Percentiles rank a stretch among this genome's conserved stretches.
Evolutionary conservation across 805 yeast genomes (phyloP).

Genomic region (Sugiyamaella marilandica): DNA sequence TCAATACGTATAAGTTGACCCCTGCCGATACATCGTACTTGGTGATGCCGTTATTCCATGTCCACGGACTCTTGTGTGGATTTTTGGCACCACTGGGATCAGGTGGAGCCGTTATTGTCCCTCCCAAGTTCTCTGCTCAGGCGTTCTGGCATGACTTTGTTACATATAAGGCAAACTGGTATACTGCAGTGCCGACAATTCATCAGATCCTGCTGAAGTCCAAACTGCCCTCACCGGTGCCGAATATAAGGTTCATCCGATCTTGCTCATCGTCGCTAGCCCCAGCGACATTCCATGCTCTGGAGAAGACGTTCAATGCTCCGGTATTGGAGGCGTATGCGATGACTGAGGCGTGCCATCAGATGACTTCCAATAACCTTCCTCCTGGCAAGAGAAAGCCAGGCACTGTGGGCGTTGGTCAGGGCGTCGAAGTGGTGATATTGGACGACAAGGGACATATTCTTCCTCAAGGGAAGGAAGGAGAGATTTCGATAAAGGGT

Average conservation of each 20-base stretch:
- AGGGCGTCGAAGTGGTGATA: slow-evolving; percentile 60
- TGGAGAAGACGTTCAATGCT: slow-evolving; percentile 54
- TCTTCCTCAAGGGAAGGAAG: slow-evolving; percentile 48
- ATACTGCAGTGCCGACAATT: slow-evolving; percentile 73
- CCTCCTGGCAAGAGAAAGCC: slow-evolving; percentile 63
- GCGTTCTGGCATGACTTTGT: slow-evolving; percentile 57
- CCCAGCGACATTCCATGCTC: slow-evolving; percentile 53
- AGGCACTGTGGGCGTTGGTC: slow-evolving; percentile 71
- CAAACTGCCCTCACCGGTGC: slow-evolving; percentile 46
- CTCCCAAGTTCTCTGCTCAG: slow-evolving; percentile 57
- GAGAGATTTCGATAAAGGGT: slow-evolving; percentile 68
- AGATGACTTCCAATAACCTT: slow-evolving; percentile 66
- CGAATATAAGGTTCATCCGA: slow-evolving; percentile 57
- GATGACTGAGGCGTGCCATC: slow-evolving; percentile 80
- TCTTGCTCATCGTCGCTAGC: slow-evolving; percentile 71
- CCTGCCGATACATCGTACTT: slow-evolving; percentile 51
- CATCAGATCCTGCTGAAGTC: slow-evolving; percentile 59
- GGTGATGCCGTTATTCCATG: slow-evolving; percentile 77
- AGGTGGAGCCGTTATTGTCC: slow-evolving; percentile 59
- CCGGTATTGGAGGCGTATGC: slow-evolving; percentile 77
- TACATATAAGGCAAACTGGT: slow-evolving; percentile 55
- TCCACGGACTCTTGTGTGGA: slow-evolving; percentile 68
- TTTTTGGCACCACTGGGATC: slow-evolving; percentile 55
- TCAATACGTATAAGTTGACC: slow-evolving; percentile 51
- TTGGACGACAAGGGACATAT: slow-evolving; percentile 47